These are phyloP conservation scores for Arthrobotrys iridis DNA, from an alignment of 2,329 filamentous ascomycete species.

Conservation along the genomic window DNA sequence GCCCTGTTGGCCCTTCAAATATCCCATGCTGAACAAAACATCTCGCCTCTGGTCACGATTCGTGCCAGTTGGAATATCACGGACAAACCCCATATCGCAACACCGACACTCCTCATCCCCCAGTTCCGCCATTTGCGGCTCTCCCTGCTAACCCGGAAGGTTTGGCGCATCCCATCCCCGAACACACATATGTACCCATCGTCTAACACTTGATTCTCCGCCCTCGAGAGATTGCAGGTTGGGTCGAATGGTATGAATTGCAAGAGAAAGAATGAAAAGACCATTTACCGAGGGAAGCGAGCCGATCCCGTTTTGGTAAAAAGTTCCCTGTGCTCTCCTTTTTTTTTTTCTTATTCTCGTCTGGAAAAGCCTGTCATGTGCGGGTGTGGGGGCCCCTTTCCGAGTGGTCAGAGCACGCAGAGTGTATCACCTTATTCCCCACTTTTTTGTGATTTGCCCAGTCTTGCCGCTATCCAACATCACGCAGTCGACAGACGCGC, in stretches of 20 bases:
- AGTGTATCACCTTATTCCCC: conserved; percentile 37
- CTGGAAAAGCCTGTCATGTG: conserved; percentile 48
- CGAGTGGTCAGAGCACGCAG: conserved; percentile 52
- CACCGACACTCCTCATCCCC: background rate
- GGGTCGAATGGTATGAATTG: conserved; percentile 32
- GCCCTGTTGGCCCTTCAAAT: background rate
- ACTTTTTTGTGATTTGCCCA: conserved; percentile 15
- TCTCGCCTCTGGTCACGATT: background rate
- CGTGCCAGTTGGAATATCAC: conserved; percentile 14
- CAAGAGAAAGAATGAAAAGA: no score
- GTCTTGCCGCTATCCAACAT: conserved; percentile 24
- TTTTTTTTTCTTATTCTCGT: conserved; percentile 23
- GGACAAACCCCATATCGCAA: background rate
- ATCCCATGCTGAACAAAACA: background rate
- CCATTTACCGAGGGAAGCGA: conserved; percentile 47
- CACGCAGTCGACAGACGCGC: conserved; percentile 49
- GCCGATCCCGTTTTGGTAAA: conserved; percentile 28
- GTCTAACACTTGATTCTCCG: conserved; percentile 15
- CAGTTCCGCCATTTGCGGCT: conserved; percentile 15
- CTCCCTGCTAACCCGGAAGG: background rate
- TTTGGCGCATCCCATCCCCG: conserved; percentile 2
- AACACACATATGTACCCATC: conserved; percentile 14
- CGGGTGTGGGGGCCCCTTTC: conserved; percentile 44
- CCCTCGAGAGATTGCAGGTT: conserved; percentile 5
- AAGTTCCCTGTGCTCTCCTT: background rate